Base-by-base conservation (phyloP, 2,329 filamentous ascomycete species). In the Sclerotinia spermophila region DNA sequence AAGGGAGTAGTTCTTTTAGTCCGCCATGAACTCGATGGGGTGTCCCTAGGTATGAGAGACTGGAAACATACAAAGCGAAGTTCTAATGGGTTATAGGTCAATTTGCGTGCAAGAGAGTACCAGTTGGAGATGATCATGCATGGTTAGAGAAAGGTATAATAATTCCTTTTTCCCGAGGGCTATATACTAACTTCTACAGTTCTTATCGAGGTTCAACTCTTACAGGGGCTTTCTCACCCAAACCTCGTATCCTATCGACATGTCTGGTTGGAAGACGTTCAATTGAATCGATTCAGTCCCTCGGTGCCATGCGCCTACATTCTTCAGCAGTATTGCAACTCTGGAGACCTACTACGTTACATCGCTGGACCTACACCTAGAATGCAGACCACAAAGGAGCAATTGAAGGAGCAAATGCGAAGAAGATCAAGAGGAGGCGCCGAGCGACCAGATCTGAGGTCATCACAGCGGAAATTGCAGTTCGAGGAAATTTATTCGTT, bases 401-500 rank as follows among this genome's bases (percentile, higher is more conserved):
- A 96, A 76, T 84, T 98, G 75, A 98, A 98, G 79, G 93, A 94
- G 10, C 92, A 92, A 68, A 88, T 97, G 79, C 88, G 96, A 60
- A 87, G 95, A 67, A 88, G 89, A 68, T 97, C 96, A 4, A 93
- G 89, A 76, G 68, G 68, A 17, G 89, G 93, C 58, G 80, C 86
- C 3, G 93, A 96, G 58, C 83, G 85, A 1, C 87, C 75, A 27
- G 72, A 76, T 71, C 19, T 75, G 33, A 72, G 67, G 27, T 60
- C 70, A 11, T 56, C 68, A 10, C 76, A 76, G 58, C 73, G 78
- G 55, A 79, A 79, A 64, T 70, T 93, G 59, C 85, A 88, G 0
- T 92, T 97, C 72, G 95, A 98, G 72, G 92, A 98, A 77, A 98
- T 99, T 35, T 97, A 97, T 81, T 96, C 94, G 0, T 92, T 98